Evolutionary conservation across 2,329 filamentous ascomycete genomes (phyloP), one percentile per base, ranked within the genome.

Genomic region (Fusarium denticulatum): DNA sequence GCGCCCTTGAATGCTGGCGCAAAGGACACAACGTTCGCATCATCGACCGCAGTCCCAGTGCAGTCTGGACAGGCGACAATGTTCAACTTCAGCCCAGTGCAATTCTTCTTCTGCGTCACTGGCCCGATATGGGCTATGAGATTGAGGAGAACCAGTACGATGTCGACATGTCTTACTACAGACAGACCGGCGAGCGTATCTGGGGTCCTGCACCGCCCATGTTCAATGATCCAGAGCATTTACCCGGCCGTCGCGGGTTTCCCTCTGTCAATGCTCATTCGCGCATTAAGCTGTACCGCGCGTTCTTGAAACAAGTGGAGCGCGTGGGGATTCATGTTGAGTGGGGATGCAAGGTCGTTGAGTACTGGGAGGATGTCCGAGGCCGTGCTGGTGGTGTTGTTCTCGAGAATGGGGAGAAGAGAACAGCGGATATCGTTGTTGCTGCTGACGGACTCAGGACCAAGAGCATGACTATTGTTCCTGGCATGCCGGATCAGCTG

Each of bases 81-180:
- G 60, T 72, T 2, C 70, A 72, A 9, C 71, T 72, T 6, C 70
- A 73, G 2, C 70, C 70, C 39, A 73, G 69, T 7, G 70, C 70
- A 0, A 72, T 72, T 4, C 70, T 72, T 0, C 55, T 72, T 7
- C 65, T 72, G 28, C 57, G 70, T 4, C 70, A 72, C 0, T 72
- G 70, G 70, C 70, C 70, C 13, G 70, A 71, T 0, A 72, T 72
- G 70, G 70, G 70, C 34, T 72, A 72, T 7, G 70, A 72, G 55
- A 56, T 72, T 15, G 70, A 73, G 6, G 60, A 70, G n/a, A 59
- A 55, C 26, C 70, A 72, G 56, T 72, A 72, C 18, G 69, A 73
- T 16, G 70, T 72, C 2, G 69, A 67, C 13, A 72, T 72, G 70
- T 72, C 70, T 4, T 72, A 72, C n/a, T 72, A 71, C 7, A 72